Percentiles rank a stretch among this genome's conserved stretches.
phyloP scores from a whole-genome alignment of 257 asterid genomes.

The Penstemon davidsonii region DNA sequence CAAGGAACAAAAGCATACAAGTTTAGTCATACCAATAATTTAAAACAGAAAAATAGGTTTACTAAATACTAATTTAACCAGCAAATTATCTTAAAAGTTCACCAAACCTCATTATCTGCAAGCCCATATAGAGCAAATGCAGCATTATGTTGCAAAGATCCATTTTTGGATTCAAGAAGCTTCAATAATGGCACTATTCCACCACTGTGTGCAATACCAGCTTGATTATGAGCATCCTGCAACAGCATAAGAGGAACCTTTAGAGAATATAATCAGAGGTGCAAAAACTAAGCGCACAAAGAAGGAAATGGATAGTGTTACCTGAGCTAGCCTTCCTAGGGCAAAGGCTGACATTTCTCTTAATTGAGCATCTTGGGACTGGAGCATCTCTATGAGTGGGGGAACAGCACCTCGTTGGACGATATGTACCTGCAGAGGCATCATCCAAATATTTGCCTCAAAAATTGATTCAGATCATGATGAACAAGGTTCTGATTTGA shows the following conservation, averaged over 20 bases:
- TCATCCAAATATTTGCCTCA: slow-evolving; percentile 16
- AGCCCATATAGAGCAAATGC: slow-evolving; percentile 99
- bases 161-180: slow-evolving; percentile 94
- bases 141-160: slow-evolving; percentile 97
- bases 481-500: background rate
- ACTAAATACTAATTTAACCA: too few relatives aligned
- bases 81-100: slow-evolving; percentile 7
- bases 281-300: slow-evolving; percentile 15
- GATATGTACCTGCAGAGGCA: slow-evolving; percentile 72
- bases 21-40: background rate
- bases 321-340: slow-evolving; percentile 98
- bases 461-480: background rate
- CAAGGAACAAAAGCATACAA: background rate
- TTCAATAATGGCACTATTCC: slow-evolving; percentile 76
- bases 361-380: slow-evolving; percentile 87
- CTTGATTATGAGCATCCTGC: slow-evolving; percentile 95
- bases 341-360: slow-evolving; percentile 99
- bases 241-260: slow-evolving; percentile 10
- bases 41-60: background rate
- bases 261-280: background rate
- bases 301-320: slow-evolving; percentile 29
- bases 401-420: slow-evolving; percentile 99
- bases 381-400: slow-evolving; percentile 95
- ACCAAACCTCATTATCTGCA: slow-evolving; percentile 91
- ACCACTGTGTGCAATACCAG: slow-evolving; percentile 96